Evolutionary conservation across 2,329 filamentous ascomycete species (phyloP).

Genomic region (Penicillium sp.): DNA sequence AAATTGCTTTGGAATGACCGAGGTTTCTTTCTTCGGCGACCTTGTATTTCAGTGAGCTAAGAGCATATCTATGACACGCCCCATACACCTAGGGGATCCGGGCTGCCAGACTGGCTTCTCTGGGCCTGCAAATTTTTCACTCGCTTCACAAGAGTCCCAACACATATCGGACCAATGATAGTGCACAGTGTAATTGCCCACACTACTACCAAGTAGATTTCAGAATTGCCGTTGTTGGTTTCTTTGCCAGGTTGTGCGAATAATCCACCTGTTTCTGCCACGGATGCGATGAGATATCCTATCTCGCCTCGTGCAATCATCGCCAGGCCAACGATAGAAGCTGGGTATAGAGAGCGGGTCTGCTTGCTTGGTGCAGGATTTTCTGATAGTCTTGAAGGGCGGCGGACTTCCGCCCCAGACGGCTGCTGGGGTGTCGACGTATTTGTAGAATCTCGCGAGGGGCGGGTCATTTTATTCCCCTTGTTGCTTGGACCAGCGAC

Average conservation of each 20-base stretch:
- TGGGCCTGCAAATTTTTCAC: conserved; percentile 50
- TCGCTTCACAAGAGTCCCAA: conserved; percentile 57
- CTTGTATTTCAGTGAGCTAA: neutral
- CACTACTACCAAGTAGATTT: conserved; percentile 60
- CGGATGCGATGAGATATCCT: conserved; percentile 74
- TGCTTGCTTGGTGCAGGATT: conserved; percentile 51
- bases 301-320: conserved; percentile 84
- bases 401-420: neutral
- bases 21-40: neutral
- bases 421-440: neutral
- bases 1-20: neutral
- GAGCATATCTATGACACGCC: conserved; percentile 40
- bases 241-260: conserved; percentile 39
- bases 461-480: neutral
- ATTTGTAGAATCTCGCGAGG: neutral
- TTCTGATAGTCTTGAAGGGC: neutral
- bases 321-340: conserved; percentile 67
- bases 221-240: conserved; percentile 39
- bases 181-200: conserved; percentile 66
- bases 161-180: conserved; percentile 59
- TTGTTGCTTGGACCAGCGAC: neutral
- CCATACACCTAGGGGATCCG: conserved; percentile 54
- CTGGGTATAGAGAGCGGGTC: conserved; percentile 69
- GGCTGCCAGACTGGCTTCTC: conserved; percentile 22
- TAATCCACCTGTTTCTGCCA: conserved; percentile 64